Evolutionary conservation across 78 protist species (phyloP).

Genomic region (Ministeria vibrans): DNA sequence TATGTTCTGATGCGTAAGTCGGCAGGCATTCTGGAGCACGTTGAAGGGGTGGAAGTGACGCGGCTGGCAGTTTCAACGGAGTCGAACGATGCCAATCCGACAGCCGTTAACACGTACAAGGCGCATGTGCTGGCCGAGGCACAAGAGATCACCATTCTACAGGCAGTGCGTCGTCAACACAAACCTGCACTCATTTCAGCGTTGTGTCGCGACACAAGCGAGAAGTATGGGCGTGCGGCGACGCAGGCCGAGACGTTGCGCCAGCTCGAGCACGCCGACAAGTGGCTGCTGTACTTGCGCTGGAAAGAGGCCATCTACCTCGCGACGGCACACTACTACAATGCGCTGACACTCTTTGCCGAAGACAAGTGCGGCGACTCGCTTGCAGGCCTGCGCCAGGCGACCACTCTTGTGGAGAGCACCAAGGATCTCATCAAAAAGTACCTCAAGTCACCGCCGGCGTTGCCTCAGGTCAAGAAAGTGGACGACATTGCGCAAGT

Average conservation of each 20-base stretch:
- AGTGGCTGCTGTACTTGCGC: not conserved
- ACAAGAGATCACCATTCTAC: not conserved
- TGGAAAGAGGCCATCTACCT: no score
- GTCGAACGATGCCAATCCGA: not conserved
- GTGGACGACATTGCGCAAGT: no score
- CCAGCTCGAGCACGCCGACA: not conserved
- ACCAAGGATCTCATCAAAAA: no score
- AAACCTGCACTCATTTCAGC: not conserved
- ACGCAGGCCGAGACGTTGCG: not conserved
- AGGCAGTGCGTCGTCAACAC: not conserved
- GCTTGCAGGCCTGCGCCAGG: not conserved
- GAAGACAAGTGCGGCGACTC: not conserved
- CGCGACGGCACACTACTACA: no score
- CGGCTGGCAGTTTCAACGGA: not conserved
- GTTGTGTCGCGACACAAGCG: not conserved
- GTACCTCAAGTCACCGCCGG: no score
- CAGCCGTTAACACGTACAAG: not conserved
- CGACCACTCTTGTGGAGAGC: not conserved
- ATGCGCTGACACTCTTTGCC: no score
- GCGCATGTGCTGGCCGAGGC: not conserved
- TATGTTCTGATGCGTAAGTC: not conserved
- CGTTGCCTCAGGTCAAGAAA: no score
- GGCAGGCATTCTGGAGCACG: not conserved
- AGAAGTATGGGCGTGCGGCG: not conserved
- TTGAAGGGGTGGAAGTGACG: not conserved